A percentile compares a stretch with the other conserved stretches of the same genome.
phyloP scores from a whole-genome alignment of 2,329 filamentous ascomycete species.

The Xylaria arbuscula region DNA sequence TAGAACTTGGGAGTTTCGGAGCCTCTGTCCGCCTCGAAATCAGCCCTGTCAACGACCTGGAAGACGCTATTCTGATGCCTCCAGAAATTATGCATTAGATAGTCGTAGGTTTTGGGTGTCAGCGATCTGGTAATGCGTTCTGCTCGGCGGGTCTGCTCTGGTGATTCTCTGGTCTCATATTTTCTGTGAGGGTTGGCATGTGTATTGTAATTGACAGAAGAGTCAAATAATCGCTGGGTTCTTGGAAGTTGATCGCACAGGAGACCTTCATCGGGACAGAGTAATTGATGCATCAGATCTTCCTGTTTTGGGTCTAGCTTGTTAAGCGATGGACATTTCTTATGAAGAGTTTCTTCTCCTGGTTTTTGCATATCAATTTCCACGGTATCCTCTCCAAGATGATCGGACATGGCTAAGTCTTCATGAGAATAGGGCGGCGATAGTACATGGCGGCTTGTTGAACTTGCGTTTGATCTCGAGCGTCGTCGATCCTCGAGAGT shows the following conservation, averaged over 20 bases:
- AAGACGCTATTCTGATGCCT: slow-evolving; percentile 36
- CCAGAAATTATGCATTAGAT: slow-evolving; percentile 40
- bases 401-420: slow-evolving; percentile 35
- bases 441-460: slow-evolving; percentile 30
- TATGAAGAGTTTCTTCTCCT: slow-evolving; percentile 7
- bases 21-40: slow-evolving; percentile 37
- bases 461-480: slow-evolving; percentile 28
- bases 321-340: slow-evolving; percentile 16
- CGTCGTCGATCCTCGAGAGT: slow-evolving; percentile 10
- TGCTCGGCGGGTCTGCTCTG: slow-evolving; percentile 36
- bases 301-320: slow-evolving; percentile 21
- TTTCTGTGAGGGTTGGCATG: slow-evolving; percentile 17
- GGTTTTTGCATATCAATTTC: slow-evolving; percentile 5
- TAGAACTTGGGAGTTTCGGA: slow-evolving; percentile 37
- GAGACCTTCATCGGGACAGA: slow-evolving; percentile 23
- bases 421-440: slow-evolving; percentile 39
- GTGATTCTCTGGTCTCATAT: slow-evolving; percentile 28
- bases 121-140: slow-evolving; percentile 40
- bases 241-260: slow-evolving; percentile 28
- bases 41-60: slow-evolving; percentile 34
- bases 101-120: slow-evolving; percentile 36
- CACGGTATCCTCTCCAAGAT: slow-evolving; percentile 24
- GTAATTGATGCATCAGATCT: slow-evolving; percentile 26
- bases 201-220: slow-evolving; percentile 30
- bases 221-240: slow-evolving; percentile 29